A percentile compares a stretch with the other conserved stretches of the same genome.
Conservation (phyloP, 306 rosid genomes). For the Casuarina glauca region DNA sequence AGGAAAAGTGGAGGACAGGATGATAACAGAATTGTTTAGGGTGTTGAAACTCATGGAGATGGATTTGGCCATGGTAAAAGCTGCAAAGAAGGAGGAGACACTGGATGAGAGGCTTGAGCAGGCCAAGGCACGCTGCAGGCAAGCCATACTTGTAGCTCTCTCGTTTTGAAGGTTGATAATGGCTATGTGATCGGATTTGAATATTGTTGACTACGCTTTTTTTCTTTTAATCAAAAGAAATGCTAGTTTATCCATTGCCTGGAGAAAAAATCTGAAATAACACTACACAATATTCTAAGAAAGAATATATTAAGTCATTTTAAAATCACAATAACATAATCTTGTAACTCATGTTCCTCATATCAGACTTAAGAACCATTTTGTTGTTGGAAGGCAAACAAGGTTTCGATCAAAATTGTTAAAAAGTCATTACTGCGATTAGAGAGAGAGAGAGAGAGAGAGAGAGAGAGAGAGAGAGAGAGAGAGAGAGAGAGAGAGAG, state of each 20-base stretch:
- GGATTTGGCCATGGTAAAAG: slow-evolving; percentile 92
- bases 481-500: no score
- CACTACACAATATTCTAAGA: no score
- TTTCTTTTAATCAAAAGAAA: not conserved
- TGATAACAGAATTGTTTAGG: slow-evolving; percentile 77
- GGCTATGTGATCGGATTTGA: not conserved
- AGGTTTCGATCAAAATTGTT: no score
- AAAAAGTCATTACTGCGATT: no score
- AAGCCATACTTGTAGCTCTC: slow-evolving; percentile 87
- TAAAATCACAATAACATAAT: no score
- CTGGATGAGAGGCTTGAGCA: slow-evolving; percentile 65
- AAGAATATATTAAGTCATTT: no score
- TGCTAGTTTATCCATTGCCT: not conserved
- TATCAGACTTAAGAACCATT: no score
- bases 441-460: no score
- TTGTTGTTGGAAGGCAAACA: no score
- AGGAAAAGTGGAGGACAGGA: slow-evolving; percentile 88
- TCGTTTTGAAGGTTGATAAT: slow-evolving; percentile 50
- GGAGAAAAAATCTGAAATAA: not conserved
- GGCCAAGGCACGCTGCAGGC: slow-evolving; percentile 95
- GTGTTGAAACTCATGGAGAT: slow-evolving; percentile 86
- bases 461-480: no score
- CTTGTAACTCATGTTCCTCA: no score
- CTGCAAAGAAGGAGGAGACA: slow-evolving; percentile 83
- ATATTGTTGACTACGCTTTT: not conserved